Base-by-base conservation (phyloP, 495 filamentous ascomycete genomes). In the Xylaria venustula region DNA sequence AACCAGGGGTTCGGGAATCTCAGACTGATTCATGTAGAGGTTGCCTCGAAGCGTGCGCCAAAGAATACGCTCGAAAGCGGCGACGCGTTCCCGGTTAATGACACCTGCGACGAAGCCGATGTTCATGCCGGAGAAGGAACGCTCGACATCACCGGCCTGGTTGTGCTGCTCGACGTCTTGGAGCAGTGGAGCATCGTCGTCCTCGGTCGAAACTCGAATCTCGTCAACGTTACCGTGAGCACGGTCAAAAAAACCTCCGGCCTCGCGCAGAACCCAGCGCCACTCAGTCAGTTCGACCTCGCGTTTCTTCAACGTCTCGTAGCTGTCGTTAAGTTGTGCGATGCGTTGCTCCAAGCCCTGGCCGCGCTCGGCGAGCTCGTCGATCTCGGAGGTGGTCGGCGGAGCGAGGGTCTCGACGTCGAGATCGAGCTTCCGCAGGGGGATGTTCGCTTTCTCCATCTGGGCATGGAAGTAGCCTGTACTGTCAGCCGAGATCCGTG, bases 71-170 rank as follows among this genome's bases (percentile, higher is more conserved):
- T 99, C 94, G 69, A 99, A 97, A 32, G 94, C 89, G 8, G 88
- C 92, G 58, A 98, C 94, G 7, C 93, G 87, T 63, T 97, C 93
- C 23, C 93, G 83, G 23, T 90, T 88, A 67, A 99, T 98, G 53
- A 98, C 95, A 74, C 94, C 94, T 53, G 95, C 88, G n/a, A 99
- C 94, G 65, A 99, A 98, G n/a, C 95, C 95, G 67, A 99, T 98
- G 73, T 96, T 96, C 91, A 96, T 95, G 48, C 91, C 90, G 7
- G 90, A 91, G 71, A 97, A 93, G 44, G 91, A 92, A 67, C 90
- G 89, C 69, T 92, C 90, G 58, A 84, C 80, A 63, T 93, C 88
- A 41, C 87, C 86, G 67, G 91, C 90, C 60, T 83, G 78, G 54
- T 83, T 81, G 71, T 91, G 83, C 67, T 94, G 90, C 73, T 97